Evolutionary conservation across 306 rosid species (phyloP).

Genomic region (Medicago lupulina): DNA sequence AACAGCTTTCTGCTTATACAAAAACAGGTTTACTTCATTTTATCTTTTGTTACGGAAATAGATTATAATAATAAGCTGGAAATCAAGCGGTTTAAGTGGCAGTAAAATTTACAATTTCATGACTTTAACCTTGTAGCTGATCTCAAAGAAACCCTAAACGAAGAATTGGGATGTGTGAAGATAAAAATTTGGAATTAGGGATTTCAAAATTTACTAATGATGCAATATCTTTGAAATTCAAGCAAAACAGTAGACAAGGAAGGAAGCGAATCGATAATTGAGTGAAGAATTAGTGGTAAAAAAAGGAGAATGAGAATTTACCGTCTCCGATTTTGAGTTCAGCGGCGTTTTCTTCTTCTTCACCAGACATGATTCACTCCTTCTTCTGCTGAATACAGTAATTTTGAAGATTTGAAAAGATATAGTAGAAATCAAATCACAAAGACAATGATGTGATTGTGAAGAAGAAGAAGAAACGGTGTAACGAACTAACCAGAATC

Average conservation of each 20-base stretch:
- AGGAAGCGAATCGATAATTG: neutral
- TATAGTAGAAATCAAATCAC: neutral
- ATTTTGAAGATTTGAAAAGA: no score
- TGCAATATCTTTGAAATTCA: neutral
- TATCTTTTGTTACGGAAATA: no score
- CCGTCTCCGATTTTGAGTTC: constrained; percentile 98
- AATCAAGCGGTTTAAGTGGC: no score
- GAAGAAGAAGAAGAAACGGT: neutral
- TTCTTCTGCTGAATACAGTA: neutral
- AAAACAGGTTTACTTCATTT: no score
- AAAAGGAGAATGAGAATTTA: constrained; percentile 32
- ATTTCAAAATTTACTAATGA: neutral
- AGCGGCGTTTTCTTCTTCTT: constrained; percentile 94
- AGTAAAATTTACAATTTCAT: no score
- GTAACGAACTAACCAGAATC: constrained; percentile 10
- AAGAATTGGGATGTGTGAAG: neutral
- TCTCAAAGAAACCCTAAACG: no score
- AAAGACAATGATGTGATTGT: neutral
- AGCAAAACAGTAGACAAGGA: neutral
- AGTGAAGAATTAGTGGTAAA: neutral
- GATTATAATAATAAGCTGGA: no score
- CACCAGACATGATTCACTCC: constrained; percentile 75
- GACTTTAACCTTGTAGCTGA: no score
- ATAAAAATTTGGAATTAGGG: neutral
- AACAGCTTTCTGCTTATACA: no score